A percentile compares a stretch with the other conserved stretches of the same genome.
Conservation (phyloP, 2,329 filamentous ascomycete species). For the Teratosphaeriaceae sp. region DNA sequence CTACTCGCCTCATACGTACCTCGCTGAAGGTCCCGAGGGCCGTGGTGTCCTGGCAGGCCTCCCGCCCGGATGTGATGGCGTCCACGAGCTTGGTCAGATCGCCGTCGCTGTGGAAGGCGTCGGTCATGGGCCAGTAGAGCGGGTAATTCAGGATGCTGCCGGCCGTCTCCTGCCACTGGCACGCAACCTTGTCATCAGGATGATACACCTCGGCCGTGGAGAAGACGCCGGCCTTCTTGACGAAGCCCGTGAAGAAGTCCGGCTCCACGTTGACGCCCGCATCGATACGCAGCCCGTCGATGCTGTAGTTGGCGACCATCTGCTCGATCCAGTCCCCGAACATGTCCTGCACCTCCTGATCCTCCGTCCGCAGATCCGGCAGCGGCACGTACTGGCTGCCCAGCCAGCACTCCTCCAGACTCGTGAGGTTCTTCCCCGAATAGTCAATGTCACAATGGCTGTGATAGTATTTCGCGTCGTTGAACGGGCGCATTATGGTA, state of each 20-base stretch:
- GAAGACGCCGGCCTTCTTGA: slow-evolving; percentile 30
- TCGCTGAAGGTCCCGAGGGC: slow-evolving; percentile 34
- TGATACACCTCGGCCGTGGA: slow-evolving; percentile 32
- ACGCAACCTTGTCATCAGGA: slow-evolving; percentile 25
- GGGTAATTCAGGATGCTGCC: slow-evolving; percentile 34
- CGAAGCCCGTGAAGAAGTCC: slow-evolving; percentile 31
- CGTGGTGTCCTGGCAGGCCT: slow-evolving; percentile 32
- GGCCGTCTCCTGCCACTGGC: slow-evolving; percentile 30
- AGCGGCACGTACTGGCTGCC: slow-evolving; percentile 43
- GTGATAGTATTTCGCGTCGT: slow-evolving; percentile 55
- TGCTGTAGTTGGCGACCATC: slow-evolving; percentile 37
- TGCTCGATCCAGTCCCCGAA: slow-evolving; percentile 36
- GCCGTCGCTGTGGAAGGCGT: slow-evolving; percentile 33
- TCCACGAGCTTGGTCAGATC: slow-evolving; percentile 30
- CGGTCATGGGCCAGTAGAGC: slow-evolving; percentile 32
- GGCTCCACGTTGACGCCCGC: slow-evolving; percentile 33
- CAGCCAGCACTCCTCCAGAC: slow-evolving; percentile 45
- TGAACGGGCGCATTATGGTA: slow-evolving; percentile 47
- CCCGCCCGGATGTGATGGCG: slow-evolving; percentile 25
- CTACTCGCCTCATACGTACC: background rate
- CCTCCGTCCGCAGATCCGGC: slow-evolving; percentile 43
- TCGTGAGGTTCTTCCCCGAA: slow-evolving; percentile 13
- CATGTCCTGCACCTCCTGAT: slow-evolving; percentile 32
- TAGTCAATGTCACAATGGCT: slow-evolving; percentile 52
- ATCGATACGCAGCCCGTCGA: slow-evolving; percentile 36